A percentile compares a stretch with the other conserved stretches of the same genome.
Evolutionary conservation across 2,329 filamentous ascomycete species (phyloP).

Genomic region (Chaetomium strumarium): DNA sequence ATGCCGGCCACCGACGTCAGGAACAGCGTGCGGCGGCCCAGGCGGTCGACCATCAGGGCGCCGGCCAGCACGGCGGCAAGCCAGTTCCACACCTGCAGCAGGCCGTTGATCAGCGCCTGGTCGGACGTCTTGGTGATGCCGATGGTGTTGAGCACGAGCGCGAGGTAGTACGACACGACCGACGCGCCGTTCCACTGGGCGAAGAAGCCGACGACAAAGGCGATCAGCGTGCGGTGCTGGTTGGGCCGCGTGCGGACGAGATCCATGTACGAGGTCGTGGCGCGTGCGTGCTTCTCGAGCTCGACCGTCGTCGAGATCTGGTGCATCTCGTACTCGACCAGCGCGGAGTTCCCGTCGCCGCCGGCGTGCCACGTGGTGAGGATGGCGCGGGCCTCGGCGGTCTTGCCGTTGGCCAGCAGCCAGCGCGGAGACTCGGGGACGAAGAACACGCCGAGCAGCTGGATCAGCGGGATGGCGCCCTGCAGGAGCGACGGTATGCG

Average conservation of each 20-base stretch:
- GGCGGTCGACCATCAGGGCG: not conserved
- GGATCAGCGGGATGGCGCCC: conserved; percentile 34
- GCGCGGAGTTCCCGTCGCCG: conserved; percentile 34
- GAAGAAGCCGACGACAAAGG: conserved; percentile 41
- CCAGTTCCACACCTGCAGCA: not conserved
- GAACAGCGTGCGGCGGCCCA: not conserved
- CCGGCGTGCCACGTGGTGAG: conserved; percentile 47
- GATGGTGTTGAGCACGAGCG: conserved; percentile 36
- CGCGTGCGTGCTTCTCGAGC: conserved; percentile 12
- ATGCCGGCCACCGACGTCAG: not conserved
- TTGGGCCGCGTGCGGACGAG: conserved; percentile 24
- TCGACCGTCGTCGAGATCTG: conserved; percentile 37
- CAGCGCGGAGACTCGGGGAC: conserved; percentile 53
- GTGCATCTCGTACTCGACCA: conserved; percentile 41
- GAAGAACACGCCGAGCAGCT: conserved; percentile 34
- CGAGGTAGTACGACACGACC: conserved; percentile 39
- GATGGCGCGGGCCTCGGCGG: conserved; percentile 43
- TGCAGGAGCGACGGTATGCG: conserved; percentile 41
- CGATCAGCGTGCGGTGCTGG: conserved; percentile 37
- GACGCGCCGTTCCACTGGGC: conserved; percentile 45
- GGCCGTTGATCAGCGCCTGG: not conserved
- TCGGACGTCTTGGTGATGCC: conserved; percentile 32
- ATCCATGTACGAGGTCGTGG: conserved; percentile 34
- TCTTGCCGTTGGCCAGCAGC: conserved; percentile 44
- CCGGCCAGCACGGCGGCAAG: not conserved